Base-by-base conservation (phyloP, 2,329 filamentous ascomycete species). In the Claviceps quebecensis region DNA sequence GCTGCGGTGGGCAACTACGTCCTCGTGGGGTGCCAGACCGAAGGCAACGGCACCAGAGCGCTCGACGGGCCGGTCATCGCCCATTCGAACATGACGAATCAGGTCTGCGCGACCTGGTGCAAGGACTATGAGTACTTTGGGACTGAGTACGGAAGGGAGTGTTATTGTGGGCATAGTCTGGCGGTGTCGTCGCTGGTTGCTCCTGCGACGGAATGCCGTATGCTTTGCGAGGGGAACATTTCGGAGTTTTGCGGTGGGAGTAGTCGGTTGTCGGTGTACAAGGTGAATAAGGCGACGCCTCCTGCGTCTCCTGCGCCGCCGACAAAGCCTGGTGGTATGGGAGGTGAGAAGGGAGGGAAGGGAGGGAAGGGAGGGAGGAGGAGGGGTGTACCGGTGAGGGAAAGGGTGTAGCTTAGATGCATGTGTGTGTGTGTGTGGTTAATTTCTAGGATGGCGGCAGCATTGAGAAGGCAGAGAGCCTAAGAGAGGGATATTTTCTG, bases 221-320 rank as follows among this genome's bases (percentile, higher is more conserved):
- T 73, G 67, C 55, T 63, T 17, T 74, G 71, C 57, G 61, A 60
- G 2, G 71, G 70, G 1, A 65, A 65, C 48, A 56, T 52, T 13
- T 45, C 49, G 1, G 60, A 72, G 59, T 67, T 62, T 51, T 74
- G 71, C 51, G 71, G 72, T 19, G 67, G 62, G 6, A 61, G 64
- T 2, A 65, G 66, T 52, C 59, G 69, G 52, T 53, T 74, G 56
- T 63, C 60, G 5, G 57, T 68, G 16, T 69, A 68, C 43, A 61
- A 58, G 50, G 63, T 61, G 60, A 58, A 58, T 55, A 39, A 50
- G 17, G 45, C 39, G 43, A 29, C 43, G 3, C 5, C 43, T 5
- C 19, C 51, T n/a, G 6, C 48, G 13, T 44, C 53, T 13, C 34
- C 47, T 6, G 9, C 14, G 3, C 5, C 43, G 16, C 38, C 47